Evolutionary conservation across 371 early-diverging fungal genomes (phyloP).

Genomic region (Haplosporangium sp.): DNA sequence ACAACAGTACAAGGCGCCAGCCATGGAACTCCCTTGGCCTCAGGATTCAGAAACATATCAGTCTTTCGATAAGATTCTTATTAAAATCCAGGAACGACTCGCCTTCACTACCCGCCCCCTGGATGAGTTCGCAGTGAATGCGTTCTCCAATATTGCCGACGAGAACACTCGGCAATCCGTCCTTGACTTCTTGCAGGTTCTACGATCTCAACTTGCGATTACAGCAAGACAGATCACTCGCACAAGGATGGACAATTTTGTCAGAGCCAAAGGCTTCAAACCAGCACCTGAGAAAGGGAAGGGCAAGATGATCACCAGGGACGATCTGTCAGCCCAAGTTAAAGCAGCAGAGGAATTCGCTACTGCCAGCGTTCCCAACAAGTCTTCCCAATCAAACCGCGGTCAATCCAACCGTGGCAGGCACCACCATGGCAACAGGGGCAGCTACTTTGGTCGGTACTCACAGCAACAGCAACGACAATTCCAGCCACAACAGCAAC

Average conservation of each 20-base stretch:
- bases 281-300: slow-evolving; percentile 12
- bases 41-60: not conserved
- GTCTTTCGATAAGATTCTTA: not conserved
- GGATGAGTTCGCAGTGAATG: slow-evolving; percentile 13
- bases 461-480: not conserved
- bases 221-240: slow-evolving; percentile 1
- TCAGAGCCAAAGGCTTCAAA: slow-evolving; percentile 8
- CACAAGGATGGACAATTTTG: slow-evolving; percentile 3
- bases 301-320: slow-evolving; percentile 1
- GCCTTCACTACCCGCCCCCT: not conserved
- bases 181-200: not conserved
- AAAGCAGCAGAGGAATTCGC: slow-evolving; percentile 2
- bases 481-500: too few relatives aligned
- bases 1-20: slow-evolving; percentile 8
- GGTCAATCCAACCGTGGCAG: not conserved
- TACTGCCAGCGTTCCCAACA: not conserved
- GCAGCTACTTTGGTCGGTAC: not conserved
- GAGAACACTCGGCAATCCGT: not conserved
- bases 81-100: not conserved
- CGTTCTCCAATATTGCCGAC: slow-evolving; percentile 1
- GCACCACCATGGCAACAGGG: not conserved
- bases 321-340: slow-evolving; percentile 2
- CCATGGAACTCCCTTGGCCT: slow-evolving; percentile 1
- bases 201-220: not conserved
- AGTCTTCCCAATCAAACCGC: not conserved